These are phyloP conservation scores for Albophoma yamanashiensis DNA, from an alignment of 2,329 filamentous ascomycete genomes.

Conservation along the genomic window DNA sequence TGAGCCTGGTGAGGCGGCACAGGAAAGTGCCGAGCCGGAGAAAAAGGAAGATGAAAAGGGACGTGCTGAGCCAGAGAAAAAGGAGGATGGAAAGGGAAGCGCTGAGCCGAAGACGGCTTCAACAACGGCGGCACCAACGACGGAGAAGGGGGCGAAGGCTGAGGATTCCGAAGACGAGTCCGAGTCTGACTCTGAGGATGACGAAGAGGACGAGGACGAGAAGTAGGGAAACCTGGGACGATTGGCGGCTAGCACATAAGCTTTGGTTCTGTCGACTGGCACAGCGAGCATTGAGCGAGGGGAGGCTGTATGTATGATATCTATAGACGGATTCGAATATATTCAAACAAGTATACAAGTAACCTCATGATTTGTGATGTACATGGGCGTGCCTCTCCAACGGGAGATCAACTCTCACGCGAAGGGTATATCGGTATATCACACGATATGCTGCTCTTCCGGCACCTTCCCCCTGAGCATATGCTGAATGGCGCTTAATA, in stretches of 20 bases:
- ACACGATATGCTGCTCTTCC: not conserved
- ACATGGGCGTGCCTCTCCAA: not conserved
- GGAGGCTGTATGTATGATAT: constrained; percentile 6
- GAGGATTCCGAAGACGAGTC: constrained; percentile 11
- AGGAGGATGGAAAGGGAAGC: no score
- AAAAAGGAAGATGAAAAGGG: constrained; percentile 18
- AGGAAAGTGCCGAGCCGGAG: constrained; percentile 26
- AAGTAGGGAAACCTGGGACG: constrained; percentile 5
- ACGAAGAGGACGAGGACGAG: constrained; percentile 10
- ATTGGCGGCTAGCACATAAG: not conserved
- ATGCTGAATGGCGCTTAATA: constrained; percentile 27
- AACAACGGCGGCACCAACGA: no score
- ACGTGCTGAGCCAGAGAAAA: not conserved
- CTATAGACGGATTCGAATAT: not conserved
- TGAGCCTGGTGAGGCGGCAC: constrained; percentile 19
- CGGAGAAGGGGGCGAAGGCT: constrained; percentile 12
- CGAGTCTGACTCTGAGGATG: not conserved
- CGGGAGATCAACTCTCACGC: not conserved
- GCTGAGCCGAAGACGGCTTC: no score
- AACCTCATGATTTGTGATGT: not conserved
- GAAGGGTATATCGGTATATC: not conserved
- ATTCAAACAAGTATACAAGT: constrained; percentile 1
- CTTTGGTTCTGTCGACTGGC: not conserved
- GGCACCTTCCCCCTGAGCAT: not conserved
- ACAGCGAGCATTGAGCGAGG: not conserved